Base-by-base conservation (phyloP, 192 early-diverging fungal species). In the Dimargaris verticillata region DNA sequence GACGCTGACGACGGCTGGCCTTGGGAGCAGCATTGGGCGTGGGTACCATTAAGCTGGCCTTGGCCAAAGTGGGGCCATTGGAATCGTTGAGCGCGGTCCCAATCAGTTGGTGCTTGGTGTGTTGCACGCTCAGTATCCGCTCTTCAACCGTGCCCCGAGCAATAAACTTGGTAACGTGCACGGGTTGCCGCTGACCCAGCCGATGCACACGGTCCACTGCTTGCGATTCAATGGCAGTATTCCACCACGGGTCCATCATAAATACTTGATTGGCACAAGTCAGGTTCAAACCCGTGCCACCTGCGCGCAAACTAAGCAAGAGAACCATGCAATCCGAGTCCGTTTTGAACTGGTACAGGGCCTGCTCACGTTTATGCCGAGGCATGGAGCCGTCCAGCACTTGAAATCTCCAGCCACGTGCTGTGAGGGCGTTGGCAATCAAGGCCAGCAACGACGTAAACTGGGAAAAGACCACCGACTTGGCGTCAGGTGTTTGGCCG, bases 381-480 rank as follows among this genome's bases (percentile, higher is more conserved):
- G 67, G 64, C 70, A 86, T 74, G 9, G 76, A 77, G n/a, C 93
- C 93, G 65, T 96, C 91, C 41, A 93, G 72, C n/a, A 88, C 71
- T 12, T 78, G 71, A 66, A 76, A 91, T 9, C 62, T 44, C 18
- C 91, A 77, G 2, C 74, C 75, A 14, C 79, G 74, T 41, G 73
- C 61, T 28, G 60, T 46, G 18, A 91, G 68, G 20, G 77, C 73
- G 0, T 66, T 65, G 57, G 80, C 80, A n/a, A 87, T 72, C 5
- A 93, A 53, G 60, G 88, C 81, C 24, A 96, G 75, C 77, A 94
- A 85, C 7, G 70, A 70, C 1, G 91, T 95, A 75, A 88, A 98
- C 68, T 98, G 95, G 20, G 92, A 95, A 66, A 96, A 98, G 0
- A 98, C 83, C 5, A 98, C 88, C 22, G 80, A 83, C 66, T 94